phyloP scores from a whole-genome alignment of 352 stramenopile species.

The Pythium myriotylum region DNA sequence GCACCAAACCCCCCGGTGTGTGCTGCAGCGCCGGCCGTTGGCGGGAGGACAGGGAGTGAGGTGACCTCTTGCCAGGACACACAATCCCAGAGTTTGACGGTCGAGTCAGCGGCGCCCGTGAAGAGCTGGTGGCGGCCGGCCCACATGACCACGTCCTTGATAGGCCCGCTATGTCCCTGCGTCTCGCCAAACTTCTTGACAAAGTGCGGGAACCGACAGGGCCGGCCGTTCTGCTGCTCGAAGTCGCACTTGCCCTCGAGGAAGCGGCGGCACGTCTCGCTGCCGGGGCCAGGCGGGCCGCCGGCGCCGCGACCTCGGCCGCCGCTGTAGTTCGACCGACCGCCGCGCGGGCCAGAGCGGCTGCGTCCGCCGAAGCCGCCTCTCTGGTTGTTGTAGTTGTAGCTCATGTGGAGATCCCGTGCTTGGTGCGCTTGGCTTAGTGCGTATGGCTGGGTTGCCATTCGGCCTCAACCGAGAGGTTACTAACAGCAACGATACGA shows the following conservation, averaged over 20 bases:
- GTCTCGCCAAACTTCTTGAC: conserved; percentile 85
- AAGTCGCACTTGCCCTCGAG: conserved; percentile 74
- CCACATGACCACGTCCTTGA: conserved; percentile 87
- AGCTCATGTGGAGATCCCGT: conserved; percentile 47
- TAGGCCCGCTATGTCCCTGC: conserved; percentile 61
- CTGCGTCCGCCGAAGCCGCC: conserved; percentile 66
- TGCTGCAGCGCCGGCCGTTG: conserved; percentile 2
- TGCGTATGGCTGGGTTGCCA: conserved; percentile 14
- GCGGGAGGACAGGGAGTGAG: conserved; percentile 63
- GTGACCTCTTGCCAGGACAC: conserved; percentile 78
- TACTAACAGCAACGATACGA: not conserved
- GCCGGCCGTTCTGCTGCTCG: conserved; percentile 44
- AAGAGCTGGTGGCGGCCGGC: conserved; percentile 72
- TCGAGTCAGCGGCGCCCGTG: conserved; percentile 67
- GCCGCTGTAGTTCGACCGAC: conserved; percentile 40
- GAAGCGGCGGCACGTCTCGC: conserved; percentile 71
- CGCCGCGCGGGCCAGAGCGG: conserved; percentile 33
- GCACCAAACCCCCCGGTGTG: conserved; percentile 17
- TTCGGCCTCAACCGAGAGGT: not conserved
- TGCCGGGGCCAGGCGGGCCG: conserved; percentile 38
- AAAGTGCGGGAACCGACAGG: conserved; percentile 82
- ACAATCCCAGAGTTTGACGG: conserved; percentile 86
- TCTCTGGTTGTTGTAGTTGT: conserved; percentile 53
- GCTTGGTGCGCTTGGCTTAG: conserved; percentile 2
- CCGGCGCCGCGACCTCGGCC: conserved; percentile 38